phyloP scores from a whole-genome alignment of 1,284 basidiomycete genomes.

The Malassezia japonica region DNA sequence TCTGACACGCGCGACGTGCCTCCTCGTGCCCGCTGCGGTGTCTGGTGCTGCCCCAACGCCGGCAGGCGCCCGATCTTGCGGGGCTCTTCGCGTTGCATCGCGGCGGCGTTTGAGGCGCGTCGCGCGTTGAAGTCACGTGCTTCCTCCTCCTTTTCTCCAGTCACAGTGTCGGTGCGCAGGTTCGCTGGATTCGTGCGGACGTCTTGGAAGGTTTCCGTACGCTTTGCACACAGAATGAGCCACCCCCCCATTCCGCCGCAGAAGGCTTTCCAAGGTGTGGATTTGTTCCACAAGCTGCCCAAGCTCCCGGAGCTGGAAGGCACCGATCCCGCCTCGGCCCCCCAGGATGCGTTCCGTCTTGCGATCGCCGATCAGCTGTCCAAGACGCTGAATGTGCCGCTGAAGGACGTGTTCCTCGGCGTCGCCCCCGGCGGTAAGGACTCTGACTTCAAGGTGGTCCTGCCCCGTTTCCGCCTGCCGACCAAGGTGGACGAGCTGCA shows the following conservation, averaged over 20 bases:
- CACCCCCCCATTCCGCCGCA: conserved; percentile 15
- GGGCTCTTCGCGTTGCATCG: conserved; percentile 4
- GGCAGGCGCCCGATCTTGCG: conserved; percentile 13
- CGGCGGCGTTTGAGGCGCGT: neutral
- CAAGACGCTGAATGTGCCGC: conserved; percentile 56
- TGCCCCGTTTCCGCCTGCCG: conserved; percentile 78
- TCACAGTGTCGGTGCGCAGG: conserved; percentile 10
- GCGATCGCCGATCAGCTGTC: conserved; percentile 71
- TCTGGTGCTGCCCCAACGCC: neutral
- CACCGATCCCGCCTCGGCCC: conserved; percentile 60
- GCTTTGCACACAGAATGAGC: conserved; percentile 12
- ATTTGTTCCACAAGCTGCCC: conserved; percentile 40
- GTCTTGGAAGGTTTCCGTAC: neutral
- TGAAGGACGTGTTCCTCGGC: conserved; percentile 63
- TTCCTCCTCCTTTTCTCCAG: neutral
- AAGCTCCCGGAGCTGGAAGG: conserved; percentile 34
- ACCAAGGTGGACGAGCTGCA: conserved; percentile 73
- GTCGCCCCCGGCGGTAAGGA: conserved; percentile 79
- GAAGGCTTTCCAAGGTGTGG: conserved; percentile 50
- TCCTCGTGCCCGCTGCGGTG: neutral
- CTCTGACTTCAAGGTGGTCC: conserved; percentile 79
- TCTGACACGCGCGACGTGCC: conserved; percentile 3
- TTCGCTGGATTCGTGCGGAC: neutral
- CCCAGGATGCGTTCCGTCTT: conserved; percentile 73
- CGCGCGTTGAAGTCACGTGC: conserved; percentile 1